Evolutionary conservation across 1,139 yeast genomes (phyloP), one percentile per base, ranked within the genome.

Genomic region (Zygoascus sp.): DNA sequence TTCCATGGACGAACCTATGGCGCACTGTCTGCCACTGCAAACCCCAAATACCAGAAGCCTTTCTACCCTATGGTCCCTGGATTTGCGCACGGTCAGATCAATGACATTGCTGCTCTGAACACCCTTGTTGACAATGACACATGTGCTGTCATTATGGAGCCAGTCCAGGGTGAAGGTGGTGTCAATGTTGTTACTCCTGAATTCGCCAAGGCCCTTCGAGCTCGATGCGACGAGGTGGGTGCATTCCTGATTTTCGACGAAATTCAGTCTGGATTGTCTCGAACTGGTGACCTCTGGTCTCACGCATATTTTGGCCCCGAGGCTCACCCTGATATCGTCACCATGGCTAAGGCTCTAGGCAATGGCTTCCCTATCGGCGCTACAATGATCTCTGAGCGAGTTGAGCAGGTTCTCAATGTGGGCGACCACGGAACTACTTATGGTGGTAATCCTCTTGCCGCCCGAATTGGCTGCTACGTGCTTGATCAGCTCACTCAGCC

Each of bases 321-420:
- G 51, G 95, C 92, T 0, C 95, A 88, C 62, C 98, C 98, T 2
- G 98, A 92, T 66, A 86, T 92, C 53, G 66, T 92, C 48, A 90
- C 98, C 23, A 79, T 83, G 75, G 98, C 98, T 44, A 92, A 92
- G 66, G 97, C 97, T 1, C 73, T 92, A 39, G 98, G 98, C 50
- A 92, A 92, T 62, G 98, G 98, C n/a, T 88, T 81, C 73, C 98
- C 98, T 32, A 84, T 92, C 58, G 96, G 95, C 44, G 98, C 97
- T 6, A 86, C 95, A 3, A 76, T 92, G 77, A 80, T 92, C 47
- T 79, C 86, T 45, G 94, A 87, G 55, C 75, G 79, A 50, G 85
- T 92, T 27, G 95, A 88, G 62, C 66, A 72, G 11, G 79, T 74
- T 1, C 72, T 92, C 57, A 74, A 79, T 51, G 92, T 87, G 16